Evolutionary conservation across 2,329 filamentous ascomycete species (phyloP), one percentile per base, ranked within the genome.

Genomic region (Diaporthe ilicicola): DNA sequence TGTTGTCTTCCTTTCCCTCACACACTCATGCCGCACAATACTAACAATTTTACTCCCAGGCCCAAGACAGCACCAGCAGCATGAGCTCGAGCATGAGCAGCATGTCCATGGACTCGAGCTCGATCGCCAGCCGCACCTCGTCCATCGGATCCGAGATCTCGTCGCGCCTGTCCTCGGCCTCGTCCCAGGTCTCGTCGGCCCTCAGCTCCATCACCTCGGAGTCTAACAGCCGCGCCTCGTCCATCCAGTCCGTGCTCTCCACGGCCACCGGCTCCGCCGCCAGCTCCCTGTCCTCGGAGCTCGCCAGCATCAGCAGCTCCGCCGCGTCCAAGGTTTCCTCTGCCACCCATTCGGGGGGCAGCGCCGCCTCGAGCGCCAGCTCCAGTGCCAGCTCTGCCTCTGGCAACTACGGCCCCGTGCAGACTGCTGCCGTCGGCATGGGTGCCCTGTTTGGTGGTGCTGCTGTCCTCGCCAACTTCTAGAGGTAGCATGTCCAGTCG

Each of bases 381-480:
- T 64, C 70, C 44, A 70, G 42, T 27, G 15, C 53, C n/a, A n/a
- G n/a, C 19, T 42, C 39, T 32, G 54, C 64, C 12, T 74, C 74
- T 15, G 74, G 66, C 66, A 69, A 76, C 67, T 78, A 73, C 17
- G 80, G 76, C 59, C 77, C 81, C 59, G 75, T 77, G 69, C 81
- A 80, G 72, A 85, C 83, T 17, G 85, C 79, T 44, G 83, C 81
- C 39, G 73, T 86, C 42, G 84, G 82, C 13, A 77, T 87, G 59
- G 84, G 84, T 50, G 84, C 84, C 22, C 78, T 87, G 72, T 77
- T 86, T 64, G 85, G 84, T 46, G 85, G 84, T 76, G 84, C 82
- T 7, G 85, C 83, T 54, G 67, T 85, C 64, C 73, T 85, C 48
- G 81, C 77, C 76, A 85, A 85, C 79, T 67, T 86, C 75, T 86